Percentiles rank a stretch among this genome's conserved stretches.
phyloP scores from a whole-genome alignment of 2,329 filamentous ascomycete genomes.

The Graphilbum fragrans region DNA sequence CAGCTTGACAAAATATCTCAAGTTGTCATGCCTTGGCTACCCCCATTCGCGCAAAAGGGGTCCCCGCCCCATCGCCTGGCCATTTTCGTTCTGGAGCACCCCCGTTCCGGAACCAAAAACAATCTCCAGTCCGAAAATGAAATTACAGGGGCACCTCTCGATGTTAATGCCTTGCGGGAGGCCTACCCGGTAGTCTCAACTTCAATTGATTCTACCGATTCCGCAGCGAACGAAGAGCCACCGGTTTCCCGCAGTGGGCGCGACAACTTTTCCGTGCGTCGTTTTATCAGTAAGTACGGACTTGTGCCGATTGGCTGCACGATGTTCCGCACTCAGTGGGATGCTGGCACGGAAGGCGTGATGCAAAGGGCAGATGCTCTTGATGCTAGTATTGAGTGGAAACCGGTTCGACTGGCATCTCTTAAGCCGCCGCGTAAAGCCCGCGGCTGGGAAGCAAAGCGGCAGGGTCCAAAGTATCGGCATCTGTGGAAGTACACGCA shows the following conservation, averaged over 20 bases:
- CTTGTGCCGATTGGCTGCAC: slow-evolving; percentile 68
- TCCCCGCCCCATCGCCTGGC: slow-evolving; percentile 82
- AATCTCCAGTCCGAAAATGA: neutral
- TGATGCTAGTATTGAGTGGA: slow-evolving; percentile 74
- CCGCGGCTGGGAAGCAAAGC: slow-evolving; percentile 55
- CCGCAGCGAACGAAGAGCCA: neutral
- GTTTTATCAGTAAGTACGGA: slow-evolving; percentile 57
- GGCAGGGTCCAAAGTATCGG: slow-evolving; percentile 52
- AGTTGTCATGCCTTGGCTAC: slow-evolving; percentile 68
- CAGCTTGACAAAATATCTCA: slow-evolving; percentile 47
- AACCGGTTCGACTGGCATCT: slow-evolving; percentile 62
- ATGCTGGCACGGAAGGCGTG: slow-evolving; percentile 74
- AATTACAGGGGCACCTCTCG: slow-evolving; percentile 33
- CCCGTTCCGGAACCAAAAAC: slow-evolving; percentile 32
- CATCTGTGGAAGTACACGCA: slow-evolving; percentile 54
- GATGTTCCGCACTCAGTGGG: slow-evolving; percentile 83
- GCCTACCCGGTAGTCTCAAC: slow-evolving; percentile 11
- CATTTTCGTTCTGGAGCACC: slow-evolving; percentile 73
- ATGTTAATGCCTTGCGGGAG: slow-evolving; percentile 44
- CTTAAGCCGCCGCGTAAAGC: slow-evolving; percentile 49
- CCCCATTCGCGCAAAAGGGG: slow-evolving; percentile 81
- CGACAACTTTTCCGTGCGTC: slow-evolving; percentile 63
- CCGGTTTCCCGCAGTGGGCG: slow-evolving; percentile 20
- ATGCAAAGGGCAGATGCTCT: slow-evolving; percentile 69
- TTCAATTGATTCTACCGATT: too few species aligned